These are phyloP conservation scores for Chalciporus pseudorubinellus DNA, from an alignment of 768 basidiomycete genomes.

Conservation along the genomic window DNA sequence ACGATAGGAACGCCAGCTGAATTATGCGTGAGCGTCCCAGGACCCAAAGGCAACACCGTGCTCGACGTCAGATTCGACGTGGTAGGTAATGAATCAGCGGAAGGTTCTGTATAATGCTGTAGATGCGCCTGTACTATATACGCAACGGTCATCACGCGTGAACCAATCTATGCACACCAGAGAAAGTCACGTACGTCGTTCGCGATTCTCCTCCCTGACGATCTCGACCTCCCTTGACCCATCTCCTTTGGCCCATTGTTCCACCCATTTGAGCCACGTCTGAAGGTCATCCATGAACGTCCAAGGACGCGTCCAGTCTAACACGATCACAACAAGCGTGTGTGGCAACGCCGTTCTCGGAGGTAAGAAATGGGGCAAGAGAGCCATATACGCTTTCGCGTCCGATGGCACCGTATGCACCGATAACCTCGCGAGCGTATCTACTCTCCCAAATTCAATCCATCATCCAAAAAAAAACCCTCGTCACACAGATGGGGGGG, in stretches of 20 bases:
- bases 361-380: conserved; percentile 79
- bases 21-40: conserved; percentile 87
- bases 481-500: too few species aligned
- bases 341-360: conserved; percentile 65
- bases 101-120: conserved; percentile 87
- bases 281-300: conserved; percentile 83
- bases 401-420: conserved; percentile 89
- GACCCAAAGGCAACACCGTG: conserved; percentile 79
- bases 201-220: conserved; percentile 74
- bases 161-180: neutral
- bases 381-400: conserved; percentile 61
- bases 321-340: conserved; percentile 75
- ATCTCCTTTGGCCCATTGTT: conserved; percentile 74
- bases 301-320: conserved; percentile 97
- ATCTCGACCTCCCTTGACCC: conserved; percentile 68
- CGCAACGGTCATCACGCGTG: neutral
- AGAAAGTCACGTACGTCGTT: conserved; percentile 62
- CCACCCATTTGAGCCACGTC: conserved; percentile 84
- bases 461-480: too few species aligned
- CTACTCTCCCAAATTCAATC: too few species aligned
- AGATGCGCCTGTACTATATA: conserved; percentile 79
- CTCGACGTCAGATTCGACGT: conserved; percentile 56
- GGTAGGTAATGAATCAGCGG: conserved; percentile 59
- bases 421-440: conserved; percentile 85
- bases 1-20: conserved; percentile 81